These are phyloP conservation scores for Polytolypa hystricis DNA, from an alignment of 2,329 filamentous ascomycete species.

Conservation along the genomic window DNA sequence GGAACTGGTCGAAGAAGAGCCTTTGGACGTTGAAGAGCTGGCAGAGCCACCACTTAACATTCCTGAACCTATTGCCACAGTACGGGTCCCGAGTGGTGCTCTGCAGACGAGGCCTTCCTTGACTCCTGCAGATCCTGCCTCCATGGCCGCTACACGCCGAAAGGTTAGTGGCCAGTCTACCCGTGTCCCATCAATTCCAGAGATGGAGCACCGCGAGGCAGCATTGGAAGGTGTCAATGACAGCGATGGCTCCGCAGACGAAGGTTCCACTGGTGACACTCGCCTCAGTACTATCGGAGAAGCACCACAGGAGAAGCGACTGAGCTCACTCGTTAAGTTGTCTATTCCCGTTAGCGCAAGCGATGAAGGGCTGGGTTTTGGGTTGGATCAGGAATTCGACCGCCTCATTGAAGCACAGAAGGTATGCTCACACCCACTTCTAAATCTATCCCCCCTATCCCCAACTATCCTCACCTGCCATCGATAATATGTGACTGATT, in stretches of 20 bases:
- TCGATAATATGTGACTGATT: too few species aligned
- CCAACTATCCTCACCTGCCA: too few species aligned
- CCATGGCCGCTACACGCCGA: conserved; percentile 78
- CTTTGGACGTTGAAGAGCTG: conserved; percentile 39
- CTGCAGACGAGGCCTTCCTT: conserved; percentile 82
- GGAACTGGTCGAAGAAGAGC: conserved; percentile 30
- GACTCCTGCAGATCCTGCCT: conserved; percentile 69
- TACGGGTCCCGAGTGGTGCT: conserved; percentile 75
- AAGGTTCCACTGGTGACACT: neutral
- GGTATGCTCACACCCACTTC: conserved; percentile 54
- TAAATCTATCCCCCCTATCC: too few species aligned
- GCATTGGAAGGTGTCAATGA: conserved; percentile 2
- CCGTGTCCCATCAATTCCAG: conserved; percentile 4
- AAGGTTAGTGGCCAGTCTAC: conserved; percentile 66
- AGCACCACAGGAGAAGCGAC: conserved; percentile 37
- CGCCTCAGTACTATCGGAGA: neutral
- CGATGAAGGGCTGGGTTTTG: conserved; percentile 63
- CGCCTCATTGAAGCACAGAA: conserved; percentile 94
- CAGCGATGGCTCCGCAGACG: neutral
- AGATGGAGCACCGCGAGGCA: conserved; percentile 1
- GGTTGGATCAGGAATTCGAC: conserved; percentile 86
- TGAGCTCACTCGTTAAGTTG: conserved; percentile 66
- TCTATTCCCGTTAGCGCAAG: conserved; percentile 65
- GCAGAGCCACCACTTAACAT: conserved; percentile 39
- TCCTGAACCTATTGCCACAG: conserved; percentile 74